Percentiles rank a stretch among this genome's conserved stretches.
Evolutionary conservation across 805 yeast species (phyloP).

Genomic region (Tetrapisispora nanseiensis): DNA sequence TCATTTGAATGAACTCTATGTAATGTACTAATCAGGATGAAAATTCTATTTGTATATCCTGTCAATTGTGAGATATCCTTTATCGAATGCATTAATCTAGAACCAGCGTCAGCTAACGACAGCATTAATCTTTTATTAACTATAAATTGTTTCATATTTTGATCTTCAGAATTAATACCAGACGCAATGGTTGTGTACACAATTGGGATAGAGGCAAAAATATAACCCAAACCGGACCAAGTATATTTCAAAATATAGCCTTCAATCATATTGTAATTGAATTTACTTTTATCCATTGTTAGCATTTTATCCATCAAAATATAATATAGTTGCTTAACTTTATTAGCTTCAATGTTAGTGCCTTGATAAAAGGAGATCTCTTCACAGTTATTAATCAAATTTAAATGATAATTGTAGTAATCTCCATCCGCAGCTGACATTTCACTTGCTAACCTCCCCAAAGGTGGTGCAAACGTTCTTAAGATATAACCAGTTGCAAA

Average conservation of each 20-base stretch:
- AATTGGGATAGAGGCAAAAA: constrained; percentile 84
- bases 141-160: constrained; percentile 76
- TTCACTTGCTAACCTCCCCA: constrained; percentile 63
- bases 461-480: constrained; percentile 70
- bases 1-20: constrained; percentile 68
- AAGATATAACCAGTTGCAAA: constrained; percentile 67
- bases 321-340: constrained; percentile 50
- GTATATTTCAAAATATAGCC: constrained; percentile 81
- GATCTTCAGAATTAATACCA: constrained; percentile 33
- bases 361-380: constrained; percentile 94
- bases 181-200: constrained; percentile 39
- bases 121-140: constrained; percentile 85
- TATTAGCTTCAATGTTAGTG: constrained; percentile 61
- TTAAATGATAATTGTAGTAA: constrained; percentile 76
- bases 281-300: constrained; percentile 47
- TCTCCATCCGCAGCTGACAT: constrained; percentile 80
- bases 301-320: constrained; percentile 46
- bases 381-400: constrained; percentile 79
- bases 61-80: constrained; percentile 86
- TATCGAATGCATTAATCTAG: constrained; percentile 86
- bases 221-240: constrained; percentile 93
- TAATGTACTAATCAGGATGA: constrained; percentile 59
- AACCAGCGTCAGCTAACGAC: constrained; percentile 90
- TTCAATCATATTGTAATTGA: constrained; percentile 64
- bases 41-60: constrained; percentile 83